A percentile compares a stretch with the other conserved stretches of the same genome.
phyloP scores from a whole-genome alignment of 1,139 yeast species.

The Pichia sp. region DNA sequence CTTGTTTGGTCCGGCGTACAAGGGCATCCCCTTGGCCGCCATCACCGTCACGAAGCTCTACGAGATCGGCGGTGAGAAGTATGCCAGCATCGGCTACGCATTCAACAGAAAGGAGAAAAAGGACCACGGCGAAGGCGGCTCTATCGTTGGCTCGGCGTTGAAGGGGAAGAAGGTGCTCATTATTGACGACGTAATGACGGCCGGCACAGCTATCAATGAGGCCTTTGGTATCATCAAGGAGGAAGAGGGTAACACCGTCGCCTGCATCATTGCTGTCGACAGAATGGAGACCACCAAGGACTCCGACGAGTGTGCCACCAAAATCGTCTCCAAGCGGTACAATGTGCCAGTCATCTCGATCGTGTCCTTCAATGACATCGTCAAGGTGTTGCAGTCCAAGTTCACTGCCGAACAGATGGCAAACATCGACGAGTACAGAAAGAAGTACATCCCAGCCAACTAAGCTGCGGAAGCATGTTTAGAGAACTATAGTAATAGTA shows the following conservation, averaged over 20 bases:
- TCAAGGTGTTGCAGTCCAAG: constrained; percentile 51
- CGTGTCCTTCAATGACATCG: constrained; percentile 70
- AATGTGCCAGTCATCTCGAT: constrained; percentile 81
- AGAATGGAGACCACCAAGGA: constrained; percentile 83
- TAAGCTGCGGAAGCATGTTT: neutral
- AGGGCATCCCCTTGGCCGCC: constrained; percentile 95
- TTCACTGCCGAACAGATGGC: constrained; percentile 51
- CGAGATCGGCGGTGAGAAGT: constrained; percentile 79
- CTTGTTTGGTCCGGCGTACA: constrained; percentile 95
- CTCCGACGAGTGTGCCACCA: constrained; percentile 70
- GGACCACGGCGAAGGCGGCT: constrained; percentile 98
- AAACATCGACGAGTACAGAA: constrained; percentile 58
- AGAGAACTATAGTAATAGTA: too few relatives aligned
- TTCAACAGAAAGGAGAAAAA: constrained; percentile 90
- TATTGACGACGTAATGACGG: constrained; percentile 96
- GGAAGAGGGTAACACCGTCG: constrained; percentile 73
- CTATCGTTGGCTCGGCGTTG: constrained; percentile 79
- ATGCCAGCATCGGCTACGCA: constrained; percentile 60
- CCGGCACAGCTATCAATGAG: constrained; percentile 96
- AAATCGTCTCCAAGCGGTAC: constrained; percentile 66
- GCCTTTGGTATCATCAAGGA: constrained; percentile 74
- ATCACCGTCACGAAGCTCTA: constrained; percentile 87
- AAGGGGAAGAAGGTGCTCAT: constrained; percentile 69
- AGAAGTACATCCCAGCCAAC: constrained; percentile 42
- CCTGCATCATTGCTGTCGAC: constrained; percentile 86